Evolutionary conservation across 179 eudicot species (phyloP), one percentile per base, ranked within the genome.

Genomic region (Beta corolliflora): DNA sequence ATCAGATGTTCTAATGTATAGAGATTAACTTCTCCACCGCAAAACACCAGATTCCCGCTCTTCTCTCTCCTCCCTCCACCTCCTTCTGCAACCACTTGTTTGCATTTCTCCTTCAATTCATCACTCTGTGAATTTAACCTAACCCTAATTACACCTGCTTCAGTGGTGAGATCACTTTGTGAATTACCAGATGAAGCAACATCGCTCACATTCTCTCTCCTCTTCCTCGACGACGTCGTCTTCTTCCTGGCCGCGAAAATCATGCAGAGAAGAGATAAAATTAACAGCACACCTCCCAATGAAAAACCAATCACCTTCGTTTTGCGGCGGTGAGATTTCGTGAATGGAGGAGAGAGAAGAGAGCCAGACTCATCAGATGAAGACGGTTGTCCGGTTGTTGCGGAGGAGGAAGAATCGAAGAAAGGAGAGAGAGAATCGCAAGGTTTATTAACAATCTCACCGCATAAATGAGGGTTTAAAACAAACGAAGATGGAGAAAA

Each of bases 1-100:
- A 95, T 95, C 67, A 95, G 80, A 86, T 88, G 90, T 81, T 95
- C 99, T 63, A 94, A 55, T 11, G 85, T 84, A 81, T 91, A 94
- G 74, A 83, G 71, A 78, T 73, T 84, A 45, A 73, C 60, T 25
- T 92, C 97, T 0, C 90, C 95, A 5, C 41, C 81, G 75, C 93
- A 86, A 78, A 93, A 95, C 71, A 88, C 81, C 84, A 95, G 83
- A 73, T 83, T 84, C 36, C 93, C 93, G 76, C 91, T 86, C 83
- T 87, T 88, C 64, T 80, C 87, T 61, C 80, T 78, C 73, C 80
- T 83, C 46, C 78, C 19, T 5, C 46, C 55, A 50, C 78, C 74
- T 7, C 77, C 89, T 48, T 85, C 64, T 4, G 58, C 78, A 3
- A 58, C 13, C 7, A 52, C 21, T 41, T 81, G 81, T 31, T 79